These are phyloP conservation scores for Neurospora sp. DNA, from an alignment of 495 filamentous ascomycete species.

Conservation along the genomic window DNA sequence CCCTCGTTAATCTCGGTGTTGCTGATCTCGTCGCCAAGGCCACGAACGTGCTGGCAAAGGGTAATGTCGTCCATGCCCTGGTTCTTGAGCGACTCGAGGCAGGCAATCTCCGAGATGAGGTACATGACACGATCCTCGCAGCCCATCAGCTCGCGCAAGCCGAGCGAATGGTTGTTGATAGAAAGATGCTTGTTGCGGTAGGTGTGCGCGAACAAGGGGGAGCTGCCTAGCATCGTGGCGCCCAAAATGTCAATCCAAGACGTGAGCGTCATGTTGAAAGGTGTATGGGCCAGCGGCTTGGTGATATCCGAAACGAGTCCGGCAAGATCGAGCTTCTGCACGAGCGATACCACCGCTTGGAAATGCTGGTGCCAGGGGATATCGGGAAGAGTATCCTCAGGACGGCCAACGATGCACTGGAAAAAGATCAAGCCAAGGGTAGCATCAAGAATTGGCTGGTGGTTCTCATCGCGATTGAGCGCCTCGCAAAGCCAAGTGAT, in stretches of 20 bases:
- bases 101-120: slow-evolving; percentile 93
- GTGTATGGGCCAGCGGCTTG: slow-evolving; percentile 50
- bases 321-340: slow-evolving; percentile 75
- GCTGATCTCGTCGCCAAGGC: slow-evolving; percentile 73
- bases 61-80: slow-evolving; percentile 73
- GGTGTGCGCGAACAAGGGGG: slow-evolving; percentile 79
- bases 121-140: slow-evolving; percentile 98
- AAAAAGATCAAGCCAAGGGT: slow-evolving; percentile 97
- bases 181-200: slow-evolving; percentile 86
- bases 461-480: slow-evolving; percentile 66
- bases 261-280: slow-evolving; percentile 92
- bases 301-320: slow-evolving; percentile 46
- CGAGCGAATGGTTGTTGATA: slow-evolving; percentile 52
- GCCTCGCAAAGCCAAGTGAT: slow-evolving; percentile 81
- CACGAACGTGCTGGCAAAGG: slow-evolving; percentile 74
- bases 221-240: slow-evolving; percentile 78
- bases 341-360: slow-evolving; percentile 74
- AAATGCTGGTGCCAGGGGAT: slow-evolving; percentile 98
- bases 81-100: slow-evolving; percentile 77
- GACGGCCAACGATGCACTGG: slow-evolving; percentile 82
- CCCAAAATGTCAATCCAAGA: slow-evolving; percentile 97
- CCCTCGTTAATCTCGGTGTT: slow-evolving; percentile 55
- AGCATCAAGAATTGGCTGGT: slow-evolving; percentile 83
- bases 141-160: slow-evolving; percentile 89
- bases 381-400: slow-evolving; percentile 79